Conservation (phyloP, 1,284 basidiomycete species). For the Moesziomyces parantarcticus region DNA sequence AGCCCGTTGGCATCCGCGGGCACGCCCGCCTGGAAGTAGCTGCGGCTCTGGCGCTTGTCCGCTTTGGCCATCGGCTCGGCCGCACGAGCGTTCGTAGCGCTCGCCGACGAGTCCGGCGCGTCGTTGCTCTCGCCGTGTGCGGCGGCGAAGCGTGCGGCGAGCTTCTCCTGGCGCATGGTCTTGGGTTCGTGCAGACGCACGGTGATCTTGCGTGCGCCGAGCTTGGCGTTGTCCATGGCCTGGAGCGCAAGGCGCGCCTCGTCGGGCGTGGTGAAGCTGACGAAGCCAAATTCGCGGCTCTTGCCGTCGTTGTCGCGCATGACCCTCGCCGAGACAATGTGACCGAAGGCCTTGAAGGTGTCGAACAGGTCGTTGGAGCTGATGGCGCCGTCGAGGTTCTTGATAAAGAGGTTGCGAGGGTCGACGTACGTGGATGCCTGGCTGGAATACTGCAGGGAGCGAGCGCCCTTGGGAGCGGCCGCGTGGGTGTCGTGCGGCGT, state of each 20-base stretch:
- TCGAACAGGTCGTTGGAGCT: constrained; percentile 51
- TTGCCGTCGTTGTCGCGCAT: constrained; percentile 88
- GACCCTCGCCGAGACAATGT: constrained; percentile 79
- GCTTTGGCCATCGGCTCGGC: constrained; percentile 17
- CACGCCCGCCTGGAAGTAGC: constrained; percentile 55
- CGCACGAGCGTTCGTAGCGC: background rate
- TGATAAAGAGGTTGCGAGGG: constrained; percentile 64
- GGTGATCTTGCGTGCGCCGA: constrained; percentile 77
- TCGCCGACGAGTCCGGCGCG: background rate
- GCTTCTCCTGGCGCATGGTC: constrained; percentile 84
- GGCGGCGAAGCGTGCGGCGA: constrained; percentile 77
- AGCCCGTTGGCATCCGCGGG: constrained; percentile 35
- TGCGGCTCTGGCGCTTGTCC: constrained; percentile 47
- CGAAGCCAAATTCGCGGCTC: constrained; percentile 94
- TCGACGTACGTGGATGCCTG: constrained; percentile 59
- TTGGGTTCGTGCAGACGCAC: constrained; percentile 90
- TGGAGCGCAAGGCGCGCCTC: constrained; percentile 78
- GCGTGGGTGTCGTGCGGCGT: constrained; percentile 4
- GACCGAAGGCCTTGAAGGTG: constrained; percentile 57
- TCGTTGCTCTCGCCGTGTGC: constrained; percentile 17
- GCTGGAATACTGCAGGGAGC: constrained; percentile 52
- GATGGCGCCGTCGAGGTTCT: constrained; percentile 55
- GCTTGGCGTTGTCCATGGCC: constrained; percentile 72
- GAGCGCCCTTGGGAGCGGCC: constrained; percentile 17
- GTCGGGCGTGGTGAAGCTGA: constrained; percentile 73